phyloP scores from a whole-genome alignment of 192 early-diverging fungal species.

The Bifiguratus adelaidae region DNA sequence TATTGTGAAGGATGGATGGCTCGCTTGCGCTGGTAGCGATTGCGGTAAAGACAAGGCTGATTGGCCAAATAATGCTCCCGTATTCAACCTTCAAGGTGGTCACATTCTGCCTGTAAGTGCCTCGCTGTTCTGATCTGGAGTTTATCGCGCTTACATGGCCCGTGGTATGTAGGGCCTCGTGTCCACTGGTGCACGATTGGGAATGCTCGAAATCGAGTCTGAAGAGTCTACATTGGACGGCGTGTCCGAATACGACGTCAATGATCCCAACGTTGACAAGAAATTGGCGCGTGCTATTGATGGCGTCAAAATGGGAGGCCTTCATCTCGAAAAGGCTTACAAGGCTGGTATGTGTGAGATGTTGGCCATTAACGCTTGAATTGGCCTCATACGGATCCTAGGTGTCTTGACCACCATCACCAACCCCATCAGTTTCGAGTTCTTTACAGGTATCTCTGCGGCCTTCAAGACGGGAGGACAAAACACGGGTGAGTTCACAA shows the following conservation, averaged over 20 bases:
- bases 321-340: slow-evolving; percentile 41
- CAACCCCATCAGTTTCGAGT: slow-evolving; percentile 28
- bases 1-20: slow-evolving; percentile 18
- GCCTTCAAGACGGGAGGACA: slow-evolving; percentile 51
- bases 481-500: slow-evolving; percentile 29
- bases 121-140: not conserved
- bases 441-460: slow-evolving; percentile 49
- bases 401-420: slow-evolving; percentile 46
- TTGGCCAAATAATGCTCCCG: slow-evolving; percentile 11
- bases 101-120: slow-evolving; percentile 41
- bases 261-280: slow-evolving; percentile 6
- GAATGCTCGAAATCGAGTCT: slow-evolving; percentile 51
- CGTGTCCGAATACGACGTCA: slow-evolving; percentile 9
- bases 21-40: slow-evolving; percentile 20
- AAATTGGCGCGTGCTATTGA: slow-evolving; percentile 38
- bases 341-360: slow-evolving; percentile 25
- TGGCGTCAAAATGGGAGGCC: slow-evolving; percentile 51
- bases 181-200: slow-evolving; percentile 39
- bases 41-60: slow-evolving; percentile 17
- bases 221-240: slow-evolving; percentile 54
- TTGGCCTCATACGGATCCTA: not conserved
- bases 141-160: not conserved
- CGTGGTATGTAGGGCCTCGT: slow-evolving; percentile 29
- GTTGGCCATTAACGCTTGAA: not conserved
- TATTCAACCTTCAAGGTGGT: slow-evolving; percentile 45